Conservation (phyloP, 129 eudicot species). For the Lactuca sativa region DNA sequence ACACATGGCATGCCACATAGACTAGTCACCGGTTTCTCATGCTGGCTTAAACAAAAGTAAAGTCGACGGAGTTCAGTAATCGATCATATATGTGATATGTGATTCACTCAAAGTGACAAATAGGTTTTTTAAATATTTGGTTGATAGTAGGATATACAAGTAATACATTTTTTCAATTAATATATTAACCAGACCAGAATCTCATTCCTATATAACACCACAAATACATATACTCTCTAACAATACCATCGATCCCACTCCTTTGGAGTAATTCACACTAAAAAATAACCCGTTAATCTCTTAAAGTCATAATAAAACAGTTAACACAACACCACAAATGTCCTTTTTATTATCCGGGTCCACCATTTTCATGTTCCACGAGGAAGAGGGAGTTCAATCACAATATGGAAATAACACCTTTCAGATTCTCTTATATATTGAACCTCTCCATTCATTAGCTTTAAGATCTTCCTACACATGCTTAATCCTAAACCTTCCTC, state of each 20-base stretch:
- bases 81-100: not conserved
- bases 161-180: too few relatives aligned
- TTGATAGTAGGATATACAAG: not conserved
- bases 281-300: not conserved
- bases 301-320: not conserved
- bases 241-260: not conserved
- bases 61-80: too few relatives aligned
- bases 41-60: too few relatives aligned
- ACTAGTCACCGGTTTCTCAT: not conserved
- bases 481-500: slow-evolving; percentile 88
- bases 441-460: slow-evolving; percentile 87
- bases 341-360: slow-evolving; percentile 28
- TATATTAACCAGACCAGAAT: too few relatives aligned
- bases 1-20: not conserved
- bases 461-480: slow-evolving; percentile 74
- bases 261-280: slow-evolving; percentile 1
- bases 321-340: not conserved
- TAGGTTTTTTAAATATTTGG: not conserved
- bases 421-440: slow-evolving; percentile 89
- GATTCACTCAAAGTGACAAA: not conserved
- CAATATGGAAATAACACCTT: slow-evolving; percentile 69
- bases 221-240: slow-evolving; percentile 17
- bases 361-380: slow-evolving; percentile 11
- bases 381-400: slow-evolving; percentile 55
- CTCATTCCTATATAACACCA: not conserved